Percentiles rank a stretch among this genome's conserved stretches.
Evolutionary conservation across 306 rosid genomes (phyloP).

Genomic region (Rosa rugosa): DNA sequence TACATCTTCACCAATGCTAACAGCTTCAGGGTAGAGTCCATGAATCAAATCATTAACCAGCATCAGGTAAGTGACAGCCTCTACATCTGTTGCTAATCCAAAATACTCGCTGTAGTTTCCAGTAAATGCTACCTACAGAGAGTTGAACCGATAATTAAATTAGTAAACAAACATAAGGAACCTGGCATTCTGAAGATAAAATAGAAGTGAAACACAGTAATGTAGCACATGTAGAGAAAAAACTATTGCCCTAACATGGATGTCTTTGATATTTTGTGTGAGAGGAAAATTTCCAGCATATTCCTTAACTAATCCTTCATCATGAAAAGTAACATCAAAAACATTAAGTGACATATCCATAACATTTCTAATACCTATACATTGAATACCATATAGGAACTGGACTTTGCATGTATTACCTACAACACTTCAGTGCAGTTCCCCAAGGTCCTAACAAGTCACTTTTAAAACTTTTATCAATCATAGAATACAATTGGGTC

Average conservation of each 20-base stretch:
- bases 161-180: constrained; percentile 3
- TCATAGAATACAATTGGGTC: neutral
- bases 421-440: neutral
- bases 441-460: neutral
- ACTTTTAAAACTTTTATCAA: neutral
- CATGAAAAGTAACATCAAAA: neutral
- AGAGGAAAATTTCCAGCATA: neutral
- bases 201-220: neutral
- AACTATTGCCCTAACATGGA: neutral
- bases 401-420: neutral
- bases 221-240: neutral
- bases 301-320: neutral
- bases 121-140: constrained; percentile 70
- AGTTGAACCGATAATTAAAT: neutral
- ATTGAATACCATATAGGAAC: neutral
- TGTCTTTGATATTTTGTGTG: neutral
- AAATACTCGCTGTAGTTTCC: constrained; percentile 95
- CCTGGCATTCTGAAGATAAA: neutral
- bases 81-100: constrained; percentile 83
- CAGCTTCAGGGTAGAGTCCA: constrained; percentile 91
- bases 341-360: neutral
- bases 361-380: neutral
- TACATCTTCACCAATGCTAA: constrained; percentile 97
- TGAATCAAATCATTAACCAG: constrained; percentile 94
- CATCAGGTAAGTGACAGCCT: constrained; percentile 93